Conservation (phyloP, 805 yeast species). For the Scheffersomyces stipitis region DNA sequence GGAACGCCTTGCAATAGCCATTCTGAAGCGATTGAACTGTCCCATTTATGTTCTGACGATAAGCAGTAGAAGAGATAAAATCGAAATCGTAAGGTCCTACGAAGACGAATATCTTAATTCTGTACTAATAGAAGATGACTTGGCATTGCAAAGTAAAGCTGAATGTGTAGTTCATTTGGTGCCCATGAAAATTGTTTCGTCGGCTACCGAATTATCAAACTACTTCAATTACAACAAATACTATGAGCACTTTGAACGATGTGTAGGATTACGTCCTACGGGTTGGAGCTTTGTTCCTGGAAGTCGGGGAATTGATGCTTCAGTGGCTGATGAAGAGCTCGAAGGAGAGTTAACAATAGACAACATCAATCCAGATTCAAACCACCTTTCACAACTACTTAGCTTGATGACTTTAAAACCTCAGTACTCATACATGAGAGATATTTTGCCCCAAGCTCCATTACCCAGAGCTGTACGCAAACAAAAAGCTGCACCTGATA, state of each 20-base stretch:
- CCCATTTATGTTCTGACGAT: constrained; percentile 55
- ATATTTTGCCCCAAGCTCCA: constrained; percentile 31
- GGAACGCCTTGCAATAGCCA: constrained; percentile 73
- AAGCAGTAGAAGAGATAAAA: constrained; percentile 44
- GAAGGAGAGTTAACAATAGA: constrained; percentile 1
- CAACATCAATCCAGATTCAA: background rate
- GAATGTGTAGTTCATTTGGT: constrained; percentile 60
- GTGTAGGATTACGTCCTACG: constrained; percentile 81
- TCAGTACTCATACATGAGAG: constrained; percentile 21
- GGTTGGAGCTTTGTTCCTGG: constrained; percentile 72
- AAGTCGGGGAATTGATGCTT: constrained; percentile 10
- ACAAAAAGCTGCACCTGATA: constrained; percentile 20
- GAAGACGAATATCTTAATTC: constrained; percentile 41
- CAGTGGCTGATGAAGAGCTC: constrained; percentile 8
- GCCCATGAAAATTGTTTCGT: constrained; percentile 57
- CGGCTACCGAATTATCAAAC: constrained; percentile 43
- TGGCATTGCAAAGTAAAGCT: constrained; percentile 49
- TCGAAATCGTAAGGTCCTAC: constrained; percentile 43
- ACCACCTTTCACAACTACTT: constrained; percentile 5
- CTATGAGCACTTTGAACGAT: constrained; percentile 49
- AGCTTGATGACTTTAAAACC: constrained; percentile 18
- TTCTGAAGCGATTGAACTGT: constrained; percentile 52
- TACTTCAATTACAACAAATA: constrained; percentile 51
- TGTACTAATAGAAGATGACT: constrained; percentile 27
- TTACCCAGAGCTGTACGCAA: constrained; percentile 9